Evolutionary conservation across 2,329 filamentous ascomycete genomes (phyloP).

Genomic region (Penicillium sp.): DNA sequence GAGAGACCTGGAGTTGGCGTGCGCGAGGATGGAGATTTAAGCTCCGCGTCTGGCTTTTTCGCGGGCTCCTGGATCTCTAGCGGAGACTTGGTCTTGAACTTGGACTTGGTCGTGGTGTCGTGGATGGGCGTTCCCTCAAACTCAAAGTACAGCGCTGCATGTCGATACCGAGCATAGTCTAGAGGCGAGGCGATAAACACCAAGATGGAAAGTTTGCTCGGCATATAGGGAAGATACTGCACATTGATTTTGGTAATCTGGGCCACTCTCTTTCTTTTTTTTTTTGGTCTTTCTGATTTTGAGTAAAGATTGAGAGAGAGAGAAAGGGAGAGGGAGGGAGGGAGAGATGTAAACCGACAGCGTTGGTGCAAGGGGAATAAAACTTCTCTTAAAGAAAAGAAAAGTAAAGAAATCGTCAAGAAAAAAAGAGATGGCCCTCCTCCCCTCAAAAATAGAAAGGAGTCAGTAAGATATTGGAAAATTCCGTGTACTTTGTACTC

Average conservation of each 20-base stretch:
- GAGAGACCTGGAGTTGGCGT: background rate
- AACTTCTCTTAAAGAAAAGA: too few relatives aligned
- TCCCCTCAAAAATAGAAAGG: too few relatives aligned
- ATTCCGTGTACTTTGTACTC: too few relatives aligned
- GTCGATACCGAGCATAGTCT: slow-evolving; percentile 19
- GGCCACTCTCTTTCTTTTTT: too few relatives aligned
- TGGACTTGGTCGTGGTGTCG: background rate
- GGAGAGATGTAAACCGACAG: too few relatives aligned
- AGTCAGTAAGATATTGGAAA: too few relatives aligned
- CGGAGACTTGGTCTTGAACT: background rate
- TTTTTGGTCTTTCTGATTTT: too few relatives aligned
- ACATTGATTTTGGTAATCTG: too few relatives aligned
- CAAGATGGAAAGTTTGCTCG: slow-evolving; percentile 15
- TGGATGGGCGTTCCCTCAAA: background rate
- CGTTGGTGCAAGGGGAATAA: too few relatives aligned
- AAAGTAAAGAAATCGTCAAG: background rate
- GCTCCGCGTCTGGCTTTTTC: background rate
- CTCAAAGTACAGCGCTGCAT: slow-evolving; percentile 15
- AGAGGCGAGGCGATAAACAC: slow-evolving; percentile 17
- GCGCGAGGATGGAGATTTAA: background rate
- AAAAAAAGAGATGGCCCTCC: background rate
- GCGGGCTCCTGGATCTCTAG: background rate
- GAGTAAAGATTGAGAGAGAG: too few relatives aligned
- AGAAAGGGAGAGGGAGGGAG: too few relatives aligned
- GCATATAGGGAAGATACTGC: slow-evolving; percentile 3